phyloP scores from a whole-genome alignment of 2,329 filamentous ascomycete genomes.

The Microsporum canis region DNA sequence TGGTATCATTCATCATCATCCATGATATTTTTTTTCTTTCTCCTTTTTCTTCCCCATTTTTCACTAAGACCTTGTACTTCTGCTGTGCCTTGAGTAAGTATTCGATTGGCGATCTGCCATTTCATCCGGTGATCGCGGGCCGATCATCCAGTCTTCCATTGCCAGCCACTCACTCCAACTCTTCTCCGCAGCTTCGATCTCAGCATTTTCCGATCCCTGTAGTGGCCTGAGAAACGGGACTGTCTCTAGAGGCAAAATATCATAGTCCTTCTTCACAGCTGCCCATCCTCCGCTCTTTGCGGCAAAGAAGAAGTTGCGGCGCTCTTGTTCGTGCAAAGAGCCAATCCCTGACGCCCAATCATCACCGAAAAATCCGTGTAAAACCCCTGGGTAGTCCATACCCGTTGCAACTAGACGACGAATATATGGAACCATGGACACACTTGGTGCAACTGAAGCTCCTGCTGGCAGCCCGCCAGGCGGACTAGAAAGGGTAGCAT shows the following conservation, averaged over 20 bases:
- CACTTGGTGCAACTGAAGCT: slow-evolving; percentile 30
- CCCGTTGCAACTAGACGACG: slow-evolving; percentile 82
- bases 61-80: not conserved
- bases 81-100: not conserved
- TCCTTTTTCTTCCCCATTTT: not conserved
- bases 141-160: slow-evolving; percentile 99
- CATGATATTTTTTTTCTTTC: not conserved
- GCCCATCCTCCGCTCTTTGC: slow-evolving; percentile 88
- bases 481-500: slow-evolving; percentile 27
- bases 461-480: slow-evolving; percentile 32
- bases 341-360: slow-evolving; percentile 75
- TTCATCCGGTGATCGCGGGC: slow-evolving; percentile 55
- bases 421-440: slow-evolving; percentile 78
- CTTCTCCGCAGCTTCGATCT: slow-evolving; percentile 71
- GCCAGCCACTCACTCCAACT: slow-evolving; percentile 91
- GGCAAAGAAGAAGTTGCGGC: slow-evolving; percentile 88
- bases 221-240: slow-evolving; percentile 79
- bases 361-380: slow-evolving; percentile 95
- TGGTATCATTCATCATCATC: slow-evolving; percentile 1
- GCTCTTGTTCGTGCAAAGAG: slow-evolving; percentile 73
- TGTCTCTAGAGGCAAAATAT: slow-evolving; percentile 70
- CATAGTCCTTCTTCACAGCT: slow-evolving; percentile 79
- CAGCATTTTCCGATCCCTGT: slow-evolving; percentile 61
- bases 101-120: slow-evolving; percentile 29
- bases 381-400: slow-evolving; percentile 73